A percentile compares a stretch with the other conserved stretches of the same genome.
Evolutionary conservation across 257 asterid genomes (phyloP).

Genomic region (Solanum ossicruentum): DNA sequence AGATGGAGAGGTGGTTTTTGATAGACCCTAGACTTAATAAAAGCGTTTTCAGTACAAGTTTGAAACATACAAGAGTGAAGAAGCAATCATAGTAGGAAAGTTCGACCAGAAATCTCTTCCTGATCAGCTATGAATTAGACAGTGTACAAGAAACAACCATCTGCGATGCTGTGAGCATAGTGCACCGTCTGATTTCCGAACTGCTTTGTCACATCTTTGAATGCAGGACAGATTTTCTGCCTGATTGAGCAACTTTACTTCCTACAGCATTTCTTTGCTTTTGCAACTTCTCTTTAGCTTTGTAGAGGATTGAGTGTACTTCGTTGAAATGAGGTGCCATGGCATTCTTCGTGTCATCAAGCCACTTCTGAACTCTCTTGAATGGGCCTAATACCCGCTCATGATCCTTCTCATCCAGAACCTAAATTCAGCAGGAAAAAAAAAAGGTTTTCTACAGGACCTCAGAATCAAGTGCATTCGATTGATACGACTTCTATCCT

Average conservation of each 20-base stretch:
- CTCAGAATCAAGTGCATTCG: neutral
- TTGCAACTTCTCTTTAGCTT: slow-evolving; percentile 24
- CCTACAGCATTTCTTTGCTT: neutral
- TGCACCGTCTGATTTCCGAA: neutral
- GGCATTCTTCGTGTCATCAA: slow-evolving; percentile 45
- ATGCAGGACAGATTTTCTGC: neutral
- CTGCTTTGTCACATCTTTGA: slow-evolving; percentile 24
- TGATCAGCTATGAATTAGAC: neutral
- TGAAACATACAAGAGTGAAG: neutral
- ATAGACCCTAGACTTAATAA: too few species aligned
- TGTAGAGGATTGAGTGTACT: slow-evolving; percentile 30
- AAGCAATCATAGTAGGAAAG: neutral
- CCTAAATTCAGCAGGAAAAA: slow-evolving; percentile 12
- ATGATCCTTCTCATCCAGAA: slow-evolving; percentile 40
- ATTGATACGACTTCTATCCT: neutral
- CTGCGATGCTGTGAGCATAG: neutral
- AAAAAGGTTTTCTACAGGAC: neutral
- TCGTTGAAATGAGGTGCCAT: slow-evolving; percentile 60
- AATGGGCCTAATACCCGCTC: slow-evolving; percentile 46
- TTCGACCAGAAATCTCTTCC: neutral
- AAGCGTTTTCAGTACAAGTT: neutral
- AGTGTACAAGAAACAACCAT: neutral
- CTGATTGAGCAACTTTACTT: neutral
- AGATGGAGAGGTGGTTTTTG: neutral
- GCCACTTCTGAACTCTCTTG: slow-evolving; percentile 44